phyloP scores from a whole-genome alignment of 1,284 basidiomycete genomes.

The Malassezia dermatis region DNA sequence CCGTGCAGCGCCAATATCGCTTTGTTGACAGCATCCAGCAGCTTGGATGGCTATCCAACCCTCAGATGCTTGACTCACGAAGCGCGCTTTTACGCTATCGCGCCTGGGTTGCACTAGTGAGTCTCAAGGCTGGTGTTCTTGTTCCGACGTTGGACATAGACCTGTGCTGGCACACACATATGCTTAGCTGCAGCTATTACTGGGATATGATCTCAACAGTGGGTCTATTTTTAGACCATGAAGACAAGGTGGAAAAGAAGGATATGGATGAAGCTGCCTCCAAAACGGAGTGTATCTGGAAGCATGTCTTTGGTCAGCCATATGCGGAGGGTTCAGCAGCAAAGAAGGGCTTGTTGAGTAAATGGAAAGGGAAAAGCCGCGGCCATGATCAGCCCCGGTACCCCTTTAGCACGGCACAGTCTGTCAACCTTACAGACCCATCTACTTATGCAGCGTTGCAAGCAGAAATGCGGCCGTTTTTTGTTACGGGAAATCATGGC shows the following conservation, averaged over 20 bases:
- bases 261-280: neutral
- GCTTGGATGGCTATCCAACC: neutral
- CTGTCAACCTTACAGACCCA: neutral
- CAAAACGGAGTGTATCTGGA: neutral
- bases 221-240: conserved; percentile 32
- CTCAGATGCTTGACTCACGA: neutral
- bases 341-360: neutral
- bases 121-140: conserved; percentile 11
- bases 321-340: neutral
- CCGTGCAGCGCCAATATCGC: neutral
- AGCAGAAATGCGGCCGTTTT: neutral
- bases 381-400: neutral
- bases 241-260: neutral
- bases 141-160: conserved; percentile 37
- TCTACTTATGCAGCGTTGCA: neutral
- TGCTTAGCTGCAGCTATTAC: conserved; percentile 22
- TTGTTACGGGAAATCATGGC: neutral
- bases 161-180: conserved; percentile 36
- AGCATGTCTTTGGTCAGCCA: neutral
- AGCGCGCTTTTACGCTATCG: conserved; percentile 20
- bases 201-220: conserved; percentile 20
- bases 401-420: neutral
- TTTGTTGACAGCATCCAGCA: neutral
- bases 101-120: conserved; percentile 23
- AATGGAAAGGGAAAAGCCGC: neutral